Evolutionary conservation across 768 basidiomycete genomes (phyloP).

Genomic region (Tulasnella calospora): DNA sequence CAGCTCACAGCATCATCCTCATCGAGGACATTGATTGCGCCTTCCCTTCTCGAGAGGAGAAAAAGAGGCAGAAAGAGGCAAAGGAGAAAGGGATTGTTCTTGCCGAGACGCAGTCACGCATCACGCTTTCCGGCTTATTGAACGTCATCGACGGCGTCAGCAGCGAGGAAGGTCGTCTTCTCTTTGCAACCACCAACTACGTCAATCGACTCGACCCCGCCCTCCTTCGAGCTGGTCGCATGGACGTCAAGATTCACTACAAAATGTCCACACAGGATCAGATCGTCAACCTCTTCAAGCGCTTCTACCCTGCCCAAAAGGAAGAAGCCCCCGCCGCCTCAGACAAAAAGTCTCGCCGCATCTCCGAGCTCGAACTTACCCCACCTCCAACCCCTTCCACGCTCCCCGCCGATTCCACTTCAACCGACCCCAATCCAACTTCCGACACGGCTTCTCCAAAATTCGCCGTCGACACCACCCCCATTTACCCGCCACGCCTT

Average conservation of each 20-base stretch:
- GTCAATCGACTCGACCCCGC: constrained; percentile 54
- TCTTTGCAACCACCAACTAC: constrained; percentile 59
- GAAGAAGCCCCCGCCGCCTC: not conserved
- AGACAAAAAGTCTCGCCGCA: constrained; percentile 11
- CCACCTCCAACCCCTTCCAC: constrained; percentile 14
- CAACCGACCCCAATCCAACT: constrained; percentile 1
- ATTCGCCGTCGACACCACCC: constrained; percentile 22
- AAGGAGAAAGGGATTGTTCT: constrained; percentile 21
- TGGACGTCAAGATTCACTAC: constrained; percentile 53
- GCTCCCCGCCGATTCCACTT: not conserved
- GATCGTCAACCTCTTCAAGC: constrained; percentile 45
- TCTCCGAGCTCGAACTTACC: constrained; percentile 12
- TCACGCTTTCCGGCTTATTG: constrained; percentile 53
- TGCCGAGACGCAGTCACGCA: constrained; percentile 35
- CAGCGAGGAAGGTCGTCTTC: constrained; percentile 57
- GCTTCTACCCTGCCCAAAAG: constrained; percentile 45
- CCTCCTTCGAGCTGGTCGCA: constrained; percentile 52
- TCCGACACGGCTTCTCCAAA: constrained; percentile 9
- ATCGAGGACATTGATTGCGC: constrained; percentile 62
- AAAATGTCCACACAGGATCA: constrained; percentile 47
- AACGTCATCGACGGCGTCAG: constrained; percentile 57
- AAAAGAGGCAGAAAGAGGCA: constrained; percentile 32
- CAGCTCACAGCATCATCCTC: constrained; percentile 51
- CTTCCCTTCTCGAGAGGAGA: constrained; percentile 48
- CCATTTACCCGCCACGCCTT: constrained; percentile 12